phyloP scores from a whole-genome alignment of 2,329 filamentous ascomycete species.

The Rhinocladiella similis region DNA sequence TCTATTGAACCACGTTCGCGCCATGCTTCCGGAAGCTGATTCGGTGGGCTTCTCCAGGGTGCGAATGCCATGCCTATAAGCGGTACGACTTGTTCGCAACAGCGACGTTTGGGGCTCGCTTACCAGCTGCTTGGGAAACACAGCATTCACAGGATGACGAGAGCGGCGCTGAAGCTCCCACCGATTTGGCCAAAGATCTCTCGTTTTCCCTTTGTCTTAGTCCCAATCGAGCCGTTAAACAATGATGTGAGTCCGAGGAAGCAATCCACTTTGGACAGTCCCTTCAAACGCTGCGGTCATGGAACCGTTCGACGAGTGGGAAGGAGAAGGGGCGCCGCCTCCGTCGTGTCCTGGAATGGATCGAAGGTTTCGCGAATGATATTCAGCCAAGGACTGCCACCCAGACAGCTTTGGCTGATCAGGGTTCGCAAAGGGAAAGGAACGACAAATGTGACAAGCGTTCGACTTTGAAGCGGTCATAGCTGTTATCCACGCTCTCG shows the following conservation, averaged over 20 bases:
- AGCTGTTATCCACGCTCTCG: background rate
- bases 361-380: background rate
- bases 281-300: background rate
- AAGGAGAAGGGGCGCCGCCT: background rate
- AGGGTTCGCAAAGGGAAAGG: background rate
- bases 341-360: background rate
- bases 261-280: background rate
- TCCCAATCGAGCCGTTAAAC: background rate
- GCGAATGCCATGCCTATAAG: background rate
- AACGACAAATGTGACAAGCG: background rate
- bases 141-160: constrained; percentile 9
- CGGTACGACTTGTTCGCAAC: background rate
- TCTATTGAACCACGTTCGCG: background rate
- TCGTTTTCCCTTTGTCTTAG: background rate
- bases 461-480: background rate
- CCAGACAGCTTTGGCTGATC: background rate
- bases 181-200: constrained; percentile 8
- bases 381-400: background rate
- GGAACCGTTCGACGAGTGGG: background rate
- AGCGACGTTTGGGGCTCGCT: constrained; percentile 3
- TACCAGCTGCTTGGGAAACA: constrained; percentile 1
- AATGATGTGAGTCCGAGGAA: background rate
- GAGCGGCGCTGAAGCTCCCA: constrained; percentile 8
- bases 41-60: background rate
- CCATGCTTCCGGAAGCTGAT: background rate